phyloP scores from a whole-genome alignment of 176 grass and related monocot genomes.

The Hordeum vulgare region DNA sequence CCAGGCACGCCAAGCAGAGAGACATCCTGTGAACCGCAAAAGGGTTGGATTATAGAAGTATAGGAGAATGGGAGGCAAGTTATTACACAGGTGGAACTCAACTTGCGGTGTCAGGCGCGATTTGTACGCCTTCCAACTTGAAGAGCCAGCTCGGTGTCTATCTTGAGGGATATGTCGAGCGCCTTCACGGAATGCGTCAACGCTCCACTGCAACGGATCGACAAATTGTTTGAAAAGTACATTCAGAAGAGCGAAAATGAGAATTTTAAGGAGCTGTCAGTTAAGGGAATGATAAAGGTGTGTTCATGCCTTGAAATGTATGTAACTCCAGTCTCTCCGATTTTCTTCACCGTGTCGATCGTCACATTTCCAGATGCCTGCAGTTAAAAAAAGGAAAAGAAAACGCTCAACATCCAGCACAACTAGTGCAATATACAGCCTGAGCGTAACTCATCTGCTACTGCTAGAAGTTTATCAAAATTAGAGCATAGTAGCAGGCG shows the following conservation, averaged over 20 bases:
- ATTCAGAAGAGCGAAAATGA: background rate
- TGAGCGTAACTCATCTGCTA: background rate
- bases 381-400: background rate
- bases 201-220: slow-evolving; percentile 61
- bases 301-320: slow-evolving; percentile 75
- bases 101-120: slow-evolving; percentile 47
- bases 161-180: slow-evolving; percentile 91
- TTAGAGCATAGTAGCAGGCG: background rate
- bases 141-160: slow-evolving; percentile 89
- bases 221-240: background rate
- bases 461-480: background rate
- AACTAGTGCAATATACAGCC: no score
- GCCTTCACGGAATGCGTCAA: slow-evolving; percentile 97
- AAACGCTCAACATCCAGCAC: background rate
- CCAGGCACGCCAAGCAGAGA: background rate
- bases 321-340: slow-evolving; percentile 82
- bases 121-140: slow-evolving; percentile 93
- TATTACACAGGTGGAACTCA: background rate
- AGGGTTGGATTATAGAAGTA: background rate
- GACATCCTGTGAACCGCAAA: slow-evolving; percentile 3
- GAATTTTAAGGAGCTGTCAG: background rate
- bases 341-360: slow-evolving; percentile 85
- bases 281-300: background rate
- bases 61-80: background rate
- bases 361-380: slow-evolving; percentile 98